Base-by-base conservation (phyloP, 306 rosid species). In the Trichosanthes truncata region DNA sequence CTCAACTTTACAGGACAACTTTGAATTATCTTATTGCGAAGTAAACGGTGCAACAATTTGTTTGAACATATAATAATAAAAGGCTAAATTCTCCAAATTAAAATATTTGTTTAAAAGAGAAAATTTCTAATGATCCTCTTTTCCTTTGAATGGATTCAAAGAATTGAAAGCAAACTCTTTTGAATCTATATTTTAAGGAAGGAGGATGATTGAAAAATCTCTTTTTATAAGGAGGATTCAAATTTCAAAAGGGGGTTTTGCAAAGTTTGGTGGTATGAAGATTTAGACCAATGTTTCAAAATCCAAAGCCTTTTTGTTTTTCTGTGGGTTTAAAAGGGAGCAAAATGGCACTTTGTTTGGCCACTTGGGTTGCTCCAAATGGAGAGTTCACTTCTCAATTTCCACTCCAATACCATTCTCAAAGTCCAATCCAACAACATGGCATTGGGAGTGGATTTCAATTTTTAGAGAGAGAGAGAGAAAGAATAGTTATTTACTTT, bases 261-360 rank as follows among this genome's bases (percentile, higher is more conserved):
- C 40, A 36, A 60, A 60, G 20, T 35, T 67, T 38, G 25, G 48
- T 66, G 74, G 40, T 35, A 1, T 26, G 20, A 65, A 65, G 46
- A 65, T 17, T 65, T 33, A 7, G 72, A 65, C 25, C 23, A 65
- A 65, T 33, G 72, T 33, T 65, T 66, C 11, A 66, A 18, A 66
- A 66, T 40, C 74, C 74, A 38, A 35, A 68, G 25, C 20, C 52
- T 40, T 36, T 23, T 60, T 60, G 35, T 60, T 9, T 66, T 66
- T 66, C 49, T 21, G 53, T 68, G 75, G 75, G 75, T 68, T 68
- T 40, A 68, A 68, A 57, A 68, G 75, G 48, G 53, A 68, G 74
- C 40, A 14, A 68, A n/a, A 67, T 67, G 74, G 74, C 13, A 7
- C 4, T 29, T 20, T 41, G 75, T n/a, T 66, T 40, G 75, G 53